phyloP scores from a whole-genome alignment of 352 stramenopile genomes.

The Thraustotheca clavata region DNA sequence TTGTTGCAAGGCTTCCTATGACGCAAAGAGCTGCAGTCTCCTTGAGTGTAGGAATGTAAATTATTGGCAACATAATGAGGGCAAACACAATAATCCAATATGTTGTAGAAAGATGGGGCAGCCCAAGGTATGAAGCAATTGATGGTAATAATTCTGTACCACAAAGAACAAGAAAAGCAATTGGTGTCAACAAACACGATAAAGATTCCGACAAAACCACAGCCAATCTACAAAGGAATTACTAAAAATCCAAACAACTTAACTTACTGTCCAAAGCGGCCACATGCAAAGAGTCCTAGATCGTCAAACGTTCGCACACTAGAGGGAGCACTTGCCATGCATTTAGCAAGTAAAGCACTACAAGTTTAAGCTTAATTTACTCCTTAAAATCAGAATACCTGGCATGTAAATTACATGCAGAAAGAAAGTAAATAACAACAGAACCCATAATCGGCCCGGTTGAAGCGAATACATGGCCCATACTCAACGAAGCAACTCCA shows the following conservation, averaged over 20 bases:
- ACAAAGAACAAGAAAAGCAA: constrained; percentile 61
- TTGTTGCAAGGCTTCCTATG: constrained; percentile 36
- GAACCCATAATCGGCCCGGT: constrained; percentile 45
- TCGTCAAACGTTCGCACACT: constrained; percentile 64
- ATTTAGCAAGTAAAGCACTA: constrained; percentile 8
- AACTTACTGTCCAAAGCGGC: constrained; percentile 30
- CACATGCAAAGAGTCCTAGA: constrained; percentile 56
- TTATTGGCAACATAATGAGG: constrained; percentile 41
- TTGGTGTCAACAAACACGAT: constrained; percentile 54
- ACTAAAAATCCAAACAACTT: background rate
- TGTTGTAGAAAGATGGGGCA: constrained; percentile 26
- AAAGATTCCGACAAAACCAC: constrained; percentile 47
- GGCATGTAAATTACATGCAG: constrained; percentile 64
- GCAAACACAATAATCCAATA: constrained; percentile 59
- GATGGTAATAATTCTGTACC: constrained; percentile 50
- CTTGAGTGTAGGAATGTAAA: constrained; percentile 54
- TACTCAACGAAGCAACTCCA: constrained; percentile 64
- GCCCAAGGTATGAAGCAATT: constrained; percentile 30
- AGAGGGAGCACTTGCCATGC: constrained; percentile 36
- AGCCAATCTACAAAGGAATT: background rate
- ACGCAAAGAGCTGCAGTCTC: constrained; percentile 37
- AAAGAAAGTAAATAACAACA: constrained; percentile 62
- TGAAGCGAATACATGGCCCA: constrained; percentile 52
- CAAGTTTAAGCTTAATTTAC: background rate
- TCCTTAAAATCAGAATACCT: constrained; percentile 25